Conservation (phyloP, 2,329 filamentous ascomycete species). For the Fusarium musae region DNA sequence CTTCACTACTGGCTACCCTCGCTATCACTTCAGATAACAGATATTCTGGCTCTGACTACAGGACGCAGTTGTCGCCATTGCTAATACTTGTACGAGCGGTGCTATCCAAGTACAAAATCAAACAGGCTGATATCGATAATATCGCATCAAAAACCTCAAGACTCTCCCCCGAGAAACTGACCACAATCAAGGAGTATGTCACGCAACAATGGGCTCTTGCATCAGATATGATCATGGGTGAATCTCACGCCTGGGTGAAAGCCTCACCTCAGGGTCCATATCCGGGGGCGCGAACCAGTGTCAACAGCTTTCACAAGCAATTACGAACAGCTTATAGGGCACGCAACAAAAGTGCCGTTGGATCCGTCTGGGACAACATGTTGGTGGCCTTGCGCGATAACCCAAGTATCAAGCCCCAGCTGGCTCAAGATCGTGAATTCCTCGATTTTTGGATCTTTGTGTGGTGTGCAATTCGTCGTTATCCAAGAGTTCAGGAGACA, state of each 20-base stretch:
- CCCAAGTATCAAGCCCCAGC: conserved; percentile 39
- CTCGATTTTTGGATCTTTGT: conserved; percentile 56
- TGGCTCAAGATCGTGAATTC: conserved; percentile 50
- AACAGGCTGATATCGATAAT: conserved; percentile 30
- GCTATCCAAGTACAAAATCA: conserved; percentile 32
- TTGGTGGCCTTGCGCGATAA: conserved; percentile 39
- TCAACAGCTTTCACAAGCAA: conserved; percentile 44
- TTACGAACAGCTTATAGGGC: conserved; percentile 45
- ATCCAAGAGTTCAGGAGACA: conserved; percentile 48
- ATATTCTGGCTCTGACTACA: conserved; percentile 12
- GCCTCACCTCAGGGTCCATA: conserved; percentile 5
- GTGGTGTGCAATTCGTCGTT: conserved; percentile 51
- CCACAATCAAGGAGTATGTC: conserved; percentile 43
- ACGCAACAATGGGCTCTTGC: conserved; percentile 45
- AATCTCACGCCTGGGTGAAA: conserved; percentile 39
- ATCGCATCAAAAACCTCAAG: conserved; percentile 29
- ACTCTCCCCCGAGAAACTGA: conserved; percentile 33
- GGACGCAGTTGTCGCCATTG: conserved; percentile 44
- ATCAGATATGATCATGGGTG: conserved; percentile 37
- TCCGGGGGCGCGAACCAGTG: neutral
- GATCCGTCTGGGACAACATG: conserved; percentile 50
- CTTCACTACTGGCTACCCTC: conserved; percentile 49
- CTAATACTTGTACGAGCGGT: conserved; percentile 43
- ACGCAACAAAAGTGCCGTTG: conserved; percentile 46
- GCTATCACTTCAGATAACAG: conserved; percentile 47